Evolutionary conservation across 2,329 filamentous ascomycete genomes (phyloP).

Genomic region (Fusarium mundagurra): DNA sequence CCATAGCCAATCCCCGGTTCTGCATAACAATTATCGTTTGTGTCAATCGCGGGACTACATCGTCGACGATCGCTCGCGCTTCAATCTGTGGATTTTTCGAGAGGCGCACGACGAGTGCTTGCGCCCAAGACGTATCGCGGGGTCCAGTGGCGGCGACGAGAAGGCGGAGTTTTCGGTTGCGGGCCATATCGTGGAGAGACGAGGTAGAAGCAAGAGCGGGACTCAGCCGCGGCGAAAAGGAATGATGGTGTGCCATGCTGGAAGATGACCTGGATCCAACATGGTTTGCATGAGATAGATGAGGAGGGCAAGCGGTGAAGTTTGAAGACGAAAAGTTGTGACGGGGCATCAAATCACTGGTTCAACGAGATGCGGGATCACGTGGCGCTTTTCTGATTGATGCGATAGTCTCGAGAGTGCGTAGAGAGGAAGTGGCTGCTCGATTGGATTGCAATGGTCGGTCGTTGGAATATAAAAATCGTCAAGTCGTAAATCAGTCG

Average conservation of each 20-base stretch:
- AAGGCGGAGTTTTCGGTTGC: slow-evolving; percentile 63
- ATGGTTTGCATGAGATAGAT: slow-evolving; percentile 43
- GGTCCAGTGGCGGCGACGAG: slow-evolving; percentile 73
- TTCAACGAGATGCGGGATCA: slow-evolving; percentile 36
- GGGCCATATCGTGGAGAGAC: slow-evolving; percentile 51
- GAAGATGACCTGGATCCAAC: slow-evolving; percentile 42
- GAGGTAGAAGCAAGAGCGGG: slow-evolving; percentile 47
- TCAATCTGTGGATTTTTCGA: slow-evolving; percentile 72
- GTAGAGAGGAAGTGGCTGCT: not conserved
- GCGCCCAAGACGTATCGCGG: slow-evolving; percentile 72
- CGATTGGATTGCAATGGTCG: not conserved
- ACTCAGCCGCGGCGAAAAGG: slow-evolving; percentile 46
- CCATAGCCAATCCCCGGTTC: slow-evolving; percentile 57
- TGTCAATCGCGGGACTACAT: slow-evolving; percentile 69
- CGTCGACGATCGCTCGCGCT: slow-evolving; percentile 70
- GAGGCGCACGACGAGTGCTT: slow-evolving; percentile 72
- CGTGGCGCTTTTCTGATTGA: slow-evolving; percentile 31
- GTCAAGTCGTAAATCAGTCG: slow-evolving; percentile 10
- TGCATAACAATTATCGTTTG: slow-evolving; percentile 70
- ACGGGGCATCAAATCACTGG: slow-evolving; percentile 48
- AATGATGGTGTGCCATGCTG: slow-evolving; percentile 48
- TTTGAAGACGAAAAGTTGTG: slow-evolving; percentile 40
- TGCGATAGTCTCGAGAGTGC: not conserved
- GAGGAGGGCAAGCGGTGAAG: slow-evolving; percentile 44
- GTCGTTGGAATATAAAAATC: not conserved